Percentiles rank a stretch among this genome's conserved stretches.
Evolutionary conservation across 768 basidiomycete species (phyloP).

Genomic region (Lactarius psammicola): DNA sequence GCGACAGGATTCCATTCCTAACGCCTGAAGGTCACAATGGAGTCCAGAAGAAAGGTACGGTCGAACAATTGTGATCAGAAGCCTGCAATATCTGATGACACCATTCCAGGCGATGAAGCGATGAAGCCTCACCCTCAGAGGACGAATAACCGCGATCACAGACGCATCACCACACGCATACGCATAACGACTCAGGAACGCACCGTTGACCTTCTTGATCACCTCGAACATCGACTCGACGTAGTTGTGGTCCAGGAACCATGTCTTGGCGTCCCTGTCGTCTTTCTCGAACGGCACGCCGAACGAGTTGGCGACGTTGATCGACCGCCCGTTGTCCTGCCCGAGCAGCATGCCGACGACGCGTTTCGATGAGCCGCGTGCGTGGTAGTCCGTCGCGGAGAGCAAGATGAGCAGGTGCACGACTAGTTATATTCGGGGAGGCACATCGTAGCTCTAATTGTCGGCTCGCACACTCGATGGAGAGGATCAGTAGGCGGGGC

Average conservation of each 20-base stretch:
- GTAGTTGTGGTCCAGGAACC: constrained; percentile 99
- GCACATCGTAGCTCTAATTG: neutral
- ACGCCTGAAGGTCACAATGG: too few relatives aligned
- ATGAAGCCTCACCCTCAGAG: too few relatives aligned
- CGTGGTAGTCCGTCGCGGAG: constrained; percentile 93
- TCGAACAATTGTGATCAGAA: too few relatives aligned
- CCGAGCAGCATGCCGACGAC: constrained; percentile 93
- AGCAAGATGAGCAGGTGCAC: constrained; percentile 96
- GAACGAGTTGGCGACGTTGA: constrained; percentile 97
- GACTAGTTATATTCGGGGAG: constrained; percentile 42
- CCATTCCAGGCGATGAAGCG: too few relatives aligned
- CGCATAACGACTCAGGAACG: too few relatives aligned
- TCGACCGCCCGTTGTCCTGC: constrained; percentile 91
- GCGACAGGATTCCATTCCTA: too few relatives aligned
- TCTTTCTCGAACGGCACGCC: constrained; percentile 99
- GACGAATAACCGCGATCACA: too few relatives aligned
- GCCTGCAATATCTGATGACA: too few relatives aligned
- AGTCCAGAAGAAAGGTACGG: too few relatives aligned
- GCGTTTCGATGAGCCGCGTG: constrained; percentile 82
- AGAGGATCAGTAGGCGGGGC: constrained; percentile 35
- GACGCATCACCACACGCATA: too few relatives aligned
- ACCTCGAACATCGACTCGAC: constrained; percentile 99
- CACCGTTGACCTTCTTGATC: constrained; percentile 99
- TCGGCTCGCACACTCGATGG: neutral
- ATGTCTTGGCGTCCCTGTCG: constrained; percentile 96